Evolutionary conservation across 768 basidiomycete genomes (phyloP).

Genomic region (Hericium erinaceus): DNA sequence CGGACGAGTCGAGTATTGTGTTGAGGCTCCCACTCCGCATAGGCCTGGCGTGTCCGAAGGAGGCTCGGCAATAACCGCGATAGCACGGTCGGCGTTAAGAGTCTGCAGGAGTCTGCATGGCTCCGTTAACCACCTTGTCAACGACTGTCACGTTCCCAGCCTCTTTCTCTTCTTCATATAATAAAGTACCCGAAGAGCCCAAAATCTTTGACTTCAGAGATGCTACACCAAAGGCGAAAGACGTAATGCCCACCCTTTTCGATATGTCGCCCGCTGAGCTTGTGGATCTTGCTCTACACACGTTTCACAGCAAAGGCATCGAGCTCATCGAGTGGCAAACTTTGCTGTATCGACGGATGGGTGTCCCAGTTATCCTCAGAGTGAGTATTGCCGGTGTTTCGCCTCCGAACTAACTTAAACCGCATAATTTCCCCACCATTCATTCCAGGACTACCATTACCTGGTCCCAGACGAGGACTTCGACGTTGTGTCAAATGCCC

Average conservation of each 20-base stretch:
- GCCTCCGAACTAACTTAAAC: neutral
- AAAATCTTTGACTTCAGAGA: neutral
- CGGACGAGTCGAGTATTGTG: too few relatives aligned
- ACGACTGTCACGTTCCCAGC: too few relatives aligned
- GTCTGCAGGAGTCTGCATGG: too few relatives aligned
- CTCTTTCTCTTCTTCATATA: too few relatives aligned
- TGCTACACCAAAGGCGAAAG: neutral
- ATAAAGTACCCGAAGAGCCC: neutral
- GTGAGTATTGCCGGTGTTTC: neutral
- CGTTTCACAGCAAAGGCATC: neutral
- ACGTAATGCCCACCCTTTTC: neutral
- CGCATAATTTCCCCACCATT: neutral
- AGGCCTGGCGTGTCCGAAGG: too few relatives aligned
- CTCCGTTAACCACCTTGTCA: too few relatives aligned
- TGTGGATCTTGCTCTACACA: neutral
- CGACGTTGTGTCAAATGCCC: neutral
- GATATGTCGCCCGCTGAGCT: neutral
- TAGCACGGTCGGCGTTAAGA: too few relatives aligned
- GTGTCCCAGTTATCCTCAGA: neutral
- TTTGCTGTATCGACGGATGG: neutral
- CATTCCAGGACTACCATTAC: neutral
- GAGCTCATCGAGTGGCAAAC: neutral
- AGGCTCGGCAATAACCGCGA: too few relatives aligned
- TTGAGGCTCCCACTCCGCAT: too few relatives aligned
- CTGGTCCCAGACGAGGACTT: neutral